Percentiles rank a stretch among this genome's conserved stretches.
These are phyloP conservation scores for Elasticomyces elasticus DNA, from an alignment of 495 filamentous ascomycete species.

Conservation along the genomic window DNA sequence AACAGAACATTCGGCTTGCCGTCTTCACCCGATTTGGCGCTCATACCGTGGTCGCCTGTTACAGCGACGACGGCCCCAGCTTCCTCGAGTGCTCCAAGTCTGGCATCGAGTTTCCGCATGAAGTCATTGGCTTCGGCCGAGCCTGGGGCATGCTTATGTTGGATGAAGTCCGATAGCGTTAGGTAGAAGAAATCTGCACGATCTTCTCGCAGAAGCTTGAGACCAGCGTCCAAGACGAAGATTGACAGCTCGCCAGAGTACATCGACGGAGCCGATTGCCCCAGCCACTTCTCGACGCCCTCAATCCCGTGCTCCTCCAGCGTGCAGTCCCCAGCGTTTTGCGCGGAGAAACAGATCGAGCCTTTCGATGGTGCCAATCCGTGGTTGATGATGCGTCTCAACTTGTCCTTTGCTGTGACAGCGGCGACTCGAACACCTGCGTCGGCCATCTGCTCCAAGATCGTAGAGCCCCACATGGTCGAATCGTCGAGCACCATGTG, in stretches of 20 bases:
- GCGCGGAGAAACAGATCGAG: slow-evolving; percentile 32
- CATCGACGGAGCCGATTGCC: slow-evolving; percentile 26
- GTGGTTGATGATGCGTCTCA: slow-evolving; percentile 29
- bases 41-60: slow-evolving; percentile 35
- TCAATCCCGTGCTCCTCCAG: slow-evolving; percentile 14
- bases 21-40: slow-evolving; percentile 24
- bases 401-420: slow-evolving; percentile 35
- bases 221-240: slow-evolving; percentile 35
- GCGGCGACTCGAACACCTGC: slow-evolving; percentile 33
- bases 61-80: slow-evolving; percentile 23
- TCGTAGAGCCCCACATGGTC: slow-evolving; percentile 28
- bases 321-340: slow-evolving; percentile 20
- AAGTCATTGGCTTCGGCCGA: slow-evolving; percentile 30
- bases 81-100: slow-evolving; percentile 23
- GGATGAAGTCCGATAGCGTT: slow-evolving; percentile 35
- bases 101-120: slow-evolving; percentile 25
- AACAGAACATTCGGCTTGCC: slow-evolving; percentile 33
- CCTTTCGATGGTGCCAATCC: slow-evolving; percentile 21
- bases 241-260: slow-evolving; percentile 33
- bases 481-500: slow-evolving; percentile 33
- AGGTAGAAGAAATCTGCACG: slow-evolving; percentile 34
- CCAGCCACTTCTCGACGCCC: slow-evolving; percentile 31
- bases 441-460: slow-evolving; percentile 31
- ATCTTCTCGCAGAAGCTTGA: slow-evolving; percentile 31
- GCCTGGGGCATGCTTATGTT: slow-evolving; percentile 33